phyloP scores from a whole-genome alignment of 768 basidiomycete species.

The Tricholoma bakamatsutake region DNA sequence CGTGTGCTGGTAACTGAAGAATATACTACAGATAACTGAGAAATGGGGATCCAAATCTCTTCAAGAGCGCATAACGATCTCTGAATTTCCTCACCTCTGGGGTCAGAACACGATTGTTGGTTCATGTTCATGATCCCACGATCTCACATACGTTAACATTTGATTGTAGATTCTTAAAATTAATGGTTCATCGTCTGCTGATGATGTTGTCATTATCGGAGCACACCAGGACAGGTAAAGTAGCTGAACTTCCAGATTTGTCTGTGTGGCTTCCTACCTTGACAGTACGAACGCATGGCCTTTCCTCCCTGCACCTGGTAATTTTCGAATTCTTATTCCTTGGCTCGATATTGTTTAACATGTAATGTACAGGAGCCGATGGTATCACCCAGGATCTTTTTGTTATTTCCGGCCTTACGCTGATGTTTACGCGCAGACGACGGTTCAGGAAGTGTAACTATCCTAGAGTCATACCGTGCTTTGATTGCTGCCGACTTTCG shows the following conservation, averaged over 20 bases:
- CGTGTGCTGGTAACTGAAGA: conserved; percentile 1
- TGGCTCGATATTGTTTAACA: conserved; percentile 19
- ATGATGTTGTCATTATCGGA: conserved; percentile 64
- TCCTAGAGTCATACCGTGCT: conserved; percentile 70
- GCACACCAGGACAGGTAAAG: conserved; percentile 81
- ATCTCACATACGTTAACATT: conserved; percentile 7
- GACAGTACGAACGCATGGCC: conserved; percentile 72
- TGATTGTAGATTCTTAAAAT: conserved; percentile 64
- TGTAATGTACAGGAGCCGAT: conserved; percentile 37
- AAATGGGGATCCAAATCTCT: conserved; percentile 55
- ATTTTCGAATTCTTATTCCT: conserved; percentile 13
- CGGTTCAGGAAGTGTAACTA: conserved; percentile 75
- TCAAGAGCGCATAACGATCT: conserved; percentile 50
- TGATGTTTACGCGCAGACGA: conserved; percentile 46
- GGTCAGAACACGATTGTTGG: conserved; percentile 76
- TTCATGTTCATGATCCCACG: conserved; percentile 6
- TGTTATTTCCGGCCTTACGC: conserved; percentile 11
- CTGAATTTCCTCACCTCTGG: conserved; percentile 78
- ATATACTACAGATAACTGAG: conserved; percentile 50
- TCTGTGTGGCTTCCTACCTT: conserved; percentile 6
- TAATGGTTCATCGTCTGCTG: conserved; percentile 57
- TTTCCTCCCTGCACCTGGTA: conserved; percentile 73
- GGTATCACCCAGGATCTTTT: conserved; percentile 26
- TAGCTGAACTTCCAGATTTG: conserved; percentile 6
- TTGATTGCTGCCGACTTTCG: conserved; percentile 63